phyloP scores from a whole-genome alignment of 2,329 filamentous ascomycete species.

The Mollisiaceae sp. region DNA sequence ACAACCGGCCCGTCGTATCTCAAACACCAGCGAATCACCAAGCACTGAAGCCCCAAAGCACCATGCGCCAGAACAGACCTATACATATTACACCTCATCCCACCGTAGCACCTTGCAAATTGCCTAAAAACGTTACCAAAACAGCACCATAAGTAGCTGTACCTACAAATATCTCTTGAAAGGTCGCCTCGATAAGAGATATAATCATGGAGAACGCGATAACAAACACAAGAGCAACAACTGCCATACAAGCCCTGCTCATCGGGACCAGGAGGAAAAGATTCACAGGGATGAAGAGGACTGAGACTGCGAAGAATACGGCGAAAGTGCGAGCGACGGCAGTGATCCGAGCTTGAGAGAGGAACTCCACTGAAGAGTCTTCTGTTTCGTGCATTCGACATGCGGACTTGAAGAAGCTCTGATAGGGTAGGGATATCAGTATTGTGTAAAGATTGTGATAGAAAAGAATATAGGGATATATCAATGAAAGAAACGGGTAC shows the following conservation, averaged over 20 bases:
- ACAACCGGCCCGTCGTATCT: no score
- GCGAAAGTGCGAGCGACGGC: not conserved
- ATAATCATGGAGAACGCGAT: not conserved
- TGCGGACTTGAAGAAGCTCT: not conserved
- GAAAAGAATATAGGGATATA: not conserved
- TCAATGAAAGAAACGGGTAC: not conserved
- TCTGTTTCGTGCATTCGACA: not conserved
- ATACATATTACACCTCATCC: not conserved
- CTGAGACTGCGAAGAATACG: not conserved
- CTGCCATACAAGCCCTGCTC: not conserved
- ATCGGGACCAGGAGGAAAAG: not conserved
- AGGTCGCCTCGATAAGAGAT: not conserved
- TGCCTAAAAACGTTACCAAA: not conserved
- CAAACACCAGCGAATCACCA: no score
- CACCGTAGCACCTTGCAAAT: not conserved
- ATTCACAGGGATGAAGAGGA: not conserved
- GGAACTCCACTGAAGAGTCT: not conserved
- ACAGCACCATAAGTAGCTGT: not conserved
- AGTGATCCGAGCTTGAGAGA: not conserved
- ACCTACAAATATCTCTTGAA: not conserved
- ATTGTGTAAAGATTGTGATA: not conserved
- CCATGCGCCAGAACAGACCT: no score
- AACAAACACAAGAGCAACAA: not conserved
- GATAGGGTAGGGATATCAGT: not conserved
- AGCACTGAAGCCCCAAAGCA: no score